A percentile compares a stretch with the other conserved stretches of the same genome.
phyloP scores from a whole-genome alignment of 306 rosid species.

The Cicer yamashitae region DNA sequence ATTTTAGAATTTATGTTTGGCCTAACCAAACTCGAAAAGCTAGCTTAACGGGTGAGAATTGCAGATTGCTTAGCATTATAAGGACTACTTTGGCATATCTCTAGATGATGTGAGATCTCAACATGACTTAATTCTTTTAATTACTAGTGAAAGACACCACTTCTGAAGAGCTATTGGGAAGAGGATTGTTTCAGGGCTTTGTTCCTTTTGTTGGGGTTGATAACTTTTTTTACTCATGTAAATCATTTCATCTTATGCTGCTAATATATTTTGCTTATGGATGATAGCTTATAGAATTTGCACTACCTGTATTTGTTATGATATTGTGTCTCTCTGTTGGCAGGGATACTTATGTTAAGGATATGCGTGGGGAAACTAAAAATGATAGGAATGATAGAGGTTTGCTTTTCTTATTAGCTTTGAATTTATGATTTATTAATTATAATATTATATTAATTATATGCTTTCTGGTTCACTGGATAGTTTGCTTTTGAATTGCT shows the following conservation, averaged over 20 bases:
- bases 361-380: conserved; percentile 87
- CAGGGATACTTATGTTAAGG: conserved; percentile 93
- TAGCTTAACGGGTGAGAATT: not conserved
- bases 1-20: not conserved
- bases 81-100: conserved; percentile 14
- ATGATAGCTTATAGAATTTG: conserved; percentile 9
- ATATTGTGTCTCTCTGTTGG: conserved; percentile 10
- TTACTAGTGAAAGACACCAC: not conserved
- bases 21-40: not conserved
- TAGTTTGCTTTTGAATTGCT: conserved; percentile 28
- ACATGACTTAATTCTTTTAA: conserved; percentile 12
- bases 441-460: not conserved
- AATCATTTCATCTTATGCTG: conserved; percentile 10
- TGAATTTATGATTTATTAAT: conserved; percentile 37
- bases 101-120: conserved; percentile 1
- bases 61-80: not conserved
- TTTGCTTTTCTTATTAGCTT: conserved; percentile 46
- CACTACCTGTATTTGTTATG: not conserved
- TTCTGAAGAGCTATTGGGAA: conserved; percentile 19
- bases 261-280: conserved; percentile 17
- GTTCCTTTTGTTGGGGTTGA: conserved; percentile 8
- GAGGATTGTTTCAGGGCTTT: conserved; percentile 13
- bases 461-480: conserved; percentile 21
- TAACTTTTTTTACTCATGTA: conserved; percentile 7
- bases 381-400: conserved; percentile 99